phyloP scores from a whole-genome alignment of 2,329 filamentous ascomycete genomes.

The Xylaria digitata region DNA sequence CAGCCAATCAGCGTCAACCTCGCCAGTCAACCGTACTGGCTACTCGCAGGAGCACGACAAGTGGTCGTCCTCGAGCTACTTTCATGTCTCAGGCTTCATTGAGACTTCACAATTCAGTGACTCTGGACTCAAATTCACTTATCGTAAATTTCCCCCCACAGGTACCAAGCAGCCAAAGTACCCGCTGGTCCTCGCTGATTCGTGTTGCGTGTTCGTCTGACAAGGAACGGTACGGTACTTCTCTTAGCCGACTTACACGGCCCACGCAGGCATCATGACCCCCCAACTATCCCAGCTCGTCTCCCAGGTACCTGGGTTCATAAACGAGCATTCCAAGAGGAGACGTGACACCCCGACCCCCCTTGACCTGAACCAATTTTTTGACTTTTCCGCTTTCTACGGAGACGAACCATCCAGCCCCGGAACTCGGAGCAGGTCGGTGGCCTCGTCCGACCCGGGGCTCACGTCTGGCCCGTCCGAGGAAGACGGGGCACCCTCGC shows the following conservation, averaged over 20 bases:
- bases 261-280: constrained; percentile 49
- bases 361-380: constrained; percentile 44
- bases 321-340: constrained; percentile 47
- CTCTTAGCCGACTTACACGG: constrained; percentile 50
- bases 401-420: constrained; percentile 45
- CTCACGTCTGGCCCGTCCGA: constrained; percentile 51
- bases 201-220: constrained; percentile 50
- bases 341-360: constrained; percentile 43
- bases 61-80: constrained; percentile 48
- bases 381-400: constrained; percentile 48
- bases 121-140: constrained; percentile 49
- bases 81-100: constrained; percentile 50
- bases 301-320: constrained; percentile 47
- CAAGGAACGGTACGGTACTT: constrained; percentile 50
- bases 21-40: constrained; percentile 43
- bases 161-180: constrained; percentile 48
- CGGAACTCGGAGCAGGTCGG: constrained; percentile 48
- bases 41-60: constrained; percentile 48
- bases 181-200: constrained; percentile 50
- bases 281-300: constrained; percentile 48
- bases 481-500: constrained; percentile 49
- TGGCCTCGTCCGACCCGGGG: constrained; percentile 49
- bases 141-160: constrained; percentile 51
- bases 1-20: constrained; percentile 46
- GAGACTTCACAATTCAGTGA: constrained; percentile 48